phyloP scores from a whole-genome alignment of 257 asterid genomes.

The Solanum tarijense region DNA sequence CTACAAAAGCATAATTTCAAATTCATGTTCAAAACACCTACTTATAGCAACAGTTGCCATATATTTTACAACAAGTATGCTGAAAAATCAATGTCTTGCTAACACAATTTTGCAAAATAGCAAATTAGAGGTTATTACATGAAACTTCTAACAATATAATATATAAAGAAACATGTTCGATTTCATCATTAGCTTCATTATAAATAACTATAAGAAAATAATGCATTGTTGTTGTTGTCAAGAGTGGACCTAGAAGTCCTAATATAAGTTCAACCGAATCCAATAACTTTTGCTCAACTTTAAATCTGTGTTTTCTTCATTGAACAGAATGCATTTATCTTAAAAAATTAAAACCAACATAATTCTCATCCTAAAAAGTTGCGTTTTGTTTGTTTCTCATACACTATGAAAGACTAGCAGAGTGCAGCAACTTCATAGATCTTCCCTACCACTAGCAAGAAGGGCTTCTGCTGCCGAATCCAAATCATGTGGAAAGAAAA shows the following conservation, averaged over 20 bases:
- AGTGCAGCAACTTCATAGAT: conserved; percentile 1
- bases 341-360: background rate
- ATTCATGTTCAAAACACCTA: background rate
- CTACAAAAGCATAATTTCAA: background rate
- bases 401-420: background rate
- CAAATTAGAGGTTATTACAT: background rate
- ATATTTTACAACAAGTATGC: background rate
- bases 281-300: background rate
- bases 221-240: background rate
- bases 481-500: conserved; percentile 81
- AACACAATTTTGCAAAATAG: background rate
- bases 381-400: background rate
- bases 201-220: background rate
- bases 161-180: background rate
- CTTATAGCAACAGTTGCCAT: background rate
- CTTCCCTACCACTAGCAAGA: conserved; percentile 33
- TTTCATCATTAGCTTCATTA: background rate
- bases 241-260: background rate
- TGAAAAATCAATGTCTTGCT: background rate
- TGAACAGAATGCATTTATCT: background rate
- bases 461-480: conserved; percentile 77
- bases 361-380: background rate
- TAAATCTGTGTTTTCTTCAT: background rate
- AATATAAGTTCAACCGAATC: background rate
- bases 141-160: background rate